Conservation (phyloP, 495 filamentous ascomycete species). For the Sabuloglossum arenarium region DNA sequence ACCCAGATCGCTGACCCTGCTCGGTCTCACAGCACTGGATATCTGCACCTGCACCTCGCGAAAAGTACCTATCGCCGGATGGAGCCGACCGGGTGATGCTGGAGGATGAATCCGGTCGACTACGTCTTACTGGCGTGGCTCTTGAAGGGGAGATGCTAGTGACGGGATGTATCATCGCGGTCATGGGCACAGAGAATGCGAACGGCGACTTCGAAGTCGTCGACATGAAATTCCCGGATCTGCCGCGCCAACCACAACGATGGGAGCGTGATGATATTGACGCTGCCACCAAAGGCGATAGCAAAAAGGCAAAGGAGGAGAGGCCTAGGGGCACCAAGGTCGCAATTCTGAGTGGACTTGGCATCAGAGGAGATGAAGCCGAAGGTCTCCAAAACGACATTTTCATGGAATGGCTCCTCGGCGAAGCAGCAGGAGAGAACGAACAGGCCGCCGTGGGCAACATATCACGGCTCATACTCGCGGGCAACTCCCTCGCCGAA, state of each 20-base stretch:
- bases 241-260: conserved; percentile 58
- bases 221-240: conserved; percentile 68
- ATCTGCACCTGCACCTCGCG: conserved; percentile 53
- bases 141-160: conserved; percentile 49
- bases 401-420: conserved; percentile 69
- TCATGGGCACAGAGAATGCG: conserved; percentile 76
- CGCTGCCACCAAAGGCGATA: conserved; percentile 11
- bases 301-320: conserved; percentile 21
- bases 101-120: conserved; percentile 89
- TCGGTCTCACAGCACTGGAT: conserved; percentile 47
- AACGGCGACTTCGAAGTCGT: conserved; percentile 87
- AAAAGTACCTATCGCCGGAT: conserved; percentile 45
- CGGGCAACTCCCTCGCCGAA: conserved; percentile 62
- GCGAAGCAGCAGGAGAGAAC: conserved; percentile 43
- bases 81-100: conserved; percentile 55
- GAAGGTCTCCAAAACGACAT: conserved; percentile 55
- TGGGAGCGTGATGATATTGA: conserved; percentile 37
- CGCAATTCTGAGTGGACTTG: conserved; percentile 74
- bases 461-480: conserved; percentile 75
- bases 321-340: conserved; percentile 37
- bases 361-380: conserved; percentile 49
- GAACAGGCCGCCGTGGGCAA: conserved; percentile 36
- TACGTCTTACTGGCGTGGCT: conserved; percentile 51
- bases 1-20: conserved; percentile 6
- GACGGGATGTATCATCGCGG: conserved; percentile 80